phyloP scores from a whole-genome alignment of 2,329 filamentous ascomycete genomes.

The Pezicula radicicola region DNA sequence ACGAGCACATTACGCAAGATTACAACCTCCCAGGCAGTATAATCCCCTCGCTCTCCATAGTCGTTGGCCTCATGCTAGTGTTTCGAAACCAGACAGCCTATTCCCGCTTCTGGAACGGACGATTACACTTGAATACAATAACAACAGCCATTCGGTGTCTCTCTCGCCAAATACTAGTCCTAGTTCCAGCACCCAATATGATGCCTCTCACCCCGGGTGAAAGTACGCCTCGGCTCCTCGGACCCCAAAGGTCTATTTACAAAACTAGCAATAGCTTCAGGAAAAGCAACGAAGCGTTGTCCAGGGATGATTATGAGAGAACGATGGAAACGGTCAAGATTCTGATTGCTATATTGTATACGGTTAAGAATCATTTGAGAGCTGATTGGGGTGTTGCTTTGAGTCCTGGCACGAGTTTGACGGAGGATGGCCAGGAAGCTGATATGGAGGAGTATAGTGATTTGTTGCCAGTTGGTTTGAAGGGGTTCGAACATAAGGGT shows the following conservation, averaged over 20 bases:
- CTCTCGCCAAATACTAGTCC: slow-evolving; percentile 47
- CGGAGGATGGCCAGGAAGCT: slow-evolving; percentile 27
- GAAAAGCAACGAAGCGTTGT: slow-evolving; percentile 1
- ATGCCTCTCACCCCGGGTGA: slow-evolving; percentile 30
- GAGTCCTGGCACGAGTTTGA: slow-evolving; percentile 23
- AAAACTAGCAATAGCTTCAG: neutral
- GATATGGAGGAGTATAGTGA: slow-evolving; percentile 45
- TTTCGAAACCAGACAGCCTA: slow-evolving; percentile 57
- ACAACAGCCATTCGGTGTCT: slow-evolving; percentile 58
- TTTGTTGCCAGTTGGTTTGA: slow-evolving; percentile 45
- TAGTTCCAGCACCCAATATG: slow-evolving; percentile 26
- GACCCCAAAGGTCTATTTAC: neutral
- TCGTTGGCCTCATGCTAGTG: slow-evolving; percentile 65
- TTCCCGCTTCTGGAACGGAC: slow-evolving; percentile 50
- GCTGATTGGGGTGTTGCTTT: slow-evolving; percentile 55
- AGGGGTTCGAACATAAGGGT: slow-evolving; percentile 55
- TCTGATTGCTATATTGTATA: slow-evolving; percentile 59
- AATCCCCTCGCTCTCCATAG: slow-evolving; percentile 60
- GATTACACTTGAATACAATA: slow-evolving; percentile 53
- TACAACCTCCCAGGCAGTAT: slow-evolving; percentile 56
- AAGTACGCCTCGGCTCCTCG: neutral
- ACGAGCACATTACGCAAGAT: slow-evolving; percentile 45
- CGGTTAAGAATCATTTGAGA: slow-evolving; percentile 61
- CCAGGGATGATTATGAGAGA: slow-evolving; percentile 32
- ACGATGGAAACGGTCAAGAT: slow-evolving; percentile 57